A percentile compares a stretch with the other conserved stretches of the same genome.
phyloP scores from a whole-genome alignment of 129 eudicot species.

The Kitagawia praeruptora region DNA sequence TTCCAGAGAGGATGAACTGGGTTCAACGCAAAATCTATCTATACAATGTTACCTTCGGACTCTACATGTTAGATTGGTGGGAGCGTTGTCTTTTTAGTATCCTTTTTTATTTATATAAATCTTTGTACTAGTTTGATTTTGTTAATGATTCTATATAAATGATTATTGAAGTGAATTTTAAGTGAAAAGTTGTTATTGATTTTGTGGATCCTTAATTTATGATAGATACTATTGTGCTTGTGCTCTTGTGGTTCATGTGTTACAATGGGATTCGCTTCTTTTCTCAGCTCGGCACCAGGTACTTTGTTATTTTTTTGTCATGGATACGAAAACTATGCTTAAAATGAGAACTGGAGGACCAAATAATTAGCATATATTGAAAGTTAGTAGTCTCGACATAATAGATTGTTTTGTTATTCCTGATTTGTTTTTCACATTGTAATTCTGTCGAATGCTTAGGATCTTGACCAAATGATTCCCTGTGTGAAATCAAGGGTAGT shows the following conservation, averaged over 20 bases:
- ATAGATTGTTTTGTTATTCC: background rate
- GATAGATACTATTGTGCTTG: constrained; percentile 51
- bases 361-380: too few species aligned
- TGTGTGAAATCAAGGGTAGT: background rate
- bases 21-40: constrained; percentile 77
- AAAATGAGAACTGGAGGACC: background rate
- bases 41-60: constrained; percentile 84
- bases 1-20: constrained; percentile 48
- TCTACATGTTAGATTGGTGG: constrained; percentile 96
- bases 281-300: constrained; percentile 48
- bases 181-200: background rate
- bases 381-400: background rate
- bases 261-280: constrained; percentile 42
- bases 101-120: constrained; percentile 20
- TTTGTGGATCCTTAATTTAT: constrained; percentile 23
- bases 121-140: background rate
- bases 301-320: constrained; percentile 1
- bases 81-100: constrained; percentile 96
- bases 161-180: background rate
- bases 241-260: constrained; percentile 69
- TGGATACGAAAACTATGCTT: background rate
- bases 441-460: background rate
- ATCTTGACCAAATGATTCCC: background rate
- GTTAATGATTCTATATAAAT: too few species aligned
- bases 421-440: background rate